Base-by-base conservation (phyloP, 2,329 filamentous ascomycete genomes). In the Aspergillus sp. region DNA sequence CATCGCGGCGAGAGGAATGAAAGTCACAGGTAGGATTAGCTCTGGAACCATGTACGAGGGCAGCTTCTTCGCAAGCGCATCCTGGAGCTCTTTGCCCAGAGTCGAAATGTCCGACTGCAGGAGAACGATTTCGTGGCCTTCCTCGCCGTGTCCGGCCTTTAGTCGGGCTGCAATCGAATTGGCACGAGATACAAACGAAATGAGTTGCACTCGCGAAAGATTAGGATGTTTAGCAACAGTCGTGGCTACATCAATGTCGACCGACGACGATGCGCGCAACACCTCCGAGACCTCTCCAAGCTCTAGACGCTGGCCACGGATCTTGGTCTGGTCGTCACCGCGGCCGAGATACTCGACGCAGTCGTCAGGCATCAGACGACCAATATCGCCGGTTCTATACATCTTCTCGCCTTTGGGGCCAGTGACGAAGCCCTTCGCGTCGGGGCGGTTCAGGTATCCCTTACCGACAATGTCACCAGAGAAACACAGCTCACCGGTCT, bases 341-440 rank as follows among this genome's bases (percentile, higher is more conserved):
- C 88, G 78, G 4, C 88, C 86, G 7, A 81, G 67, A 34, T 91
- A 88, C 5, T 88, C 68, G 3, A 94, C 73, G 0, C 82, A 85
- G 0, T 85, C 85, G 57, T 93, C 85, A 0, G 80, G 73, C 7
- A 94, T 77, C 69, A 94, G 79, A 10, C 87, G 77, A 0, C 88
- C 89, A 53, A 90, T 74, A 58, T 95, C 89, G 0, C 89, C 89
- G 32, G 84, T 88, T 3, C 87, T 78, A 57, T 94, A 94, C 1
- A 94, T 70, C 1, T 81, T 56, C 26, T 51, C 50, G 1, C 57
- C 58, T 5, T 53, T 35, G 4, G 52, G 52, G 0, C 51, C 52
- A 4, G 41, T 46, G 3, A 54, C 41, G 12, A 59, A 60, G 0
- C 57, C 58, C 7, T 48, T 49, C 5, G 56, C 58, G 48, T 63